Evolutionary conservation across 805 yeast genomes (phyloP).

Genomic region (Nakazawaea ernobii): DNA sequence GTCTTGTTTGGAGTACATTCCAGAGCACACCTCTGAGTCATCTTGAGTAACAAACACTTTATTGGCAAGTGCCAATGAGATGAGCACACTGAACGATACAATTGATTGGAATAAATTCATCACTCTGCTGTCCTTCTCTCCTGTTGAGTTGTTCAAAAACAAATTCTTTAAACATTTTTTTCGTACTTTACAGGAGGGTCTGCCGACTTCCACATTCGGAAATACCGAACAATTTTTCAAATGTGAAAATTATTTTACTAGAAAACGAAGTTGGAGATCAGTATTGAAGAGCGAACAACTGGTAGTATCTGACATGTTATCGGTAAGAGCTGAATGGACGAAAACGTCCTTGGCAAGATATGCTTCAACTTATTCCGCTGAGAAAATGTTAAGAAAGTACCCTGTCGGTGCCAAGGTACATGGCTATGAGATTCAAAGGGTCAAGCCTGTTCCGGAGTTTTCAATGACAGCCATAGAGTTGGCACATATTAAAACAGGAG

Average conservation of each 20-base stretch:
- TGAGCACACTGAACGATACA: background rate
- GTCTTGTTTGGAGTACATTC: slow-evolving; percentile 81
- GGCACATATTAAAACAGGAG: slow-evolving; percentile 61
- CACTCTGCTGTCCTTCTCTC: background rate
- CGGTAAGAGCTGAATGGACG: background rate
- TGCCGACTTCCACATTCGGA: background rate
- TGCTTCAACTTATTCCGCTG: slow-evolving; percentile 12
- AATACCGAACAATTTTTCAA: background rate
- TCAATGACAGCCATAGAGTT: slow-evolving; percentile 74
- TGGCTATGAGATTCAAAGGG: slow-evolving; percentile 64
- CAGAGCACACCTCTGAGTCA: slow-evolving; percentile 72
- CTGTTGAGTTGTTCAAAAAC: background rate
- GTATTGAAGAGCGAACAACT: background rate
- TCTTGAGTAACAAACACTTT: slow-evolving; percentile 42
- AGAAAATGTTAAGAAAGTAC: slow-evolving; percentile 34
- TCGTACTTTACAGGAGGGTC: too few species aligned
- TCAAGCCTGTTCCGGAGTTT: slow-evolving; percentile 72
- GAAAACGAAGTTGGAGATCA: too few species aligned
- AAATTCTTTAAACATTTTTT: too few species aligned
- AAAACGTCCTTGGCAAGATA: background rate
- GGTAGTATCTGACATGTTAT: background rate
- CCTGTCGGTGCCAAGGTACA: slow-evolving; percentile 57
- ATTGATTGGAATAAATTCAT: too few species aligned
- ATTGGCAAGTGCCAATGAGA: slow-evolving; percentile 34
- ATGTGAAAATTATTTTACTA: too few species aligned